A percentile compares a stretch with the other conserved stretches of the same genome.
phyloP scores from a whole-genome alignment of 306 rosid species.

The Sechiopsis laciniata region DNA sequence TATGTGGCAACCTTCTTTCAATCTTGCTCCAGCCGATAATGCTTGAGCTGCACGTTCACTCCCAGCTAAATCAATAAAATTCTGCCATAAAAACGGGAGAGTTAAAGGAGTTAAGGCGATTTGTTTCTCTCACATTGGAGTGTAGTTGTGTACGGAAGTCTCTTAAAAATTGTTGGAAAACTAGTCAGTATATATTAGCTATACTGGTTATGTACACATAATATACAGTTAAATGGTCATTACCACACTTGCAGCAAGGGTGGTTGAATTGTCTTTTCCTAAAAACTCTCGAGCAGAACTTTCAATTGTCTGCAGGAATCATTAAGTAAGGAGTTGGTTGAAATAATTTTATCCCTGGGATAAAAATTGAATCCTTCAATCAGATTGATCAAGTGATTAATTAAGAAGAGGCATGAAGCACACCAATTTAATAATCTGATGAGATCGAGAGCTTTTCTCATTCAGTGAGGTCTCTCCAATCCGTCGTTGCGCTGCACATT shows the following conservation, averaged over 20 bases:
- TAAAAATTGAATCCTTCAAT: conserved; percentile 10
- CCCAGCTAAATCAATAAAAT: conserved; percentile 94
- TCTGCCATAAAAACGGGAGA: conserved; percentile 49
- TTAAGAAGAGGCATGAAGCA: conserved; percentile 17
- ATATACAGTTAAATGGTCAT: conserved; percentile 14
- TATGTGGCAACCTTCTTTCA: conserved; percentile 97
- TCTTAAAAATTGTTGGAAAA: not conserved
- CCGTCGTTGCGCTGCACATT: conserved; percentile 85
- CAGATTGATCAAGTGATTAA: conserved; percentile 2
- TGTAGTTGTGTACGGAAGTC: not conserved
- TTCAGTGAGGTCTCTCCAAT: conserved; percentile 91
- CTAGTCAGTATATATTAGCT: conserved; percentile 11
- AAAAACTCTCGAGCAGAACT: conserved; percentile 95
- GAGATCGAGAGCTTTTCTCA: conserved; percentile 96
- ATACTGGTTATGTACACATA: not conserved
- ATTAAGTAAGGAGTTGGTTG: conserved; percentile 18
- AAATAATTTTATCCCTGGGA: conserved; percentile 22
- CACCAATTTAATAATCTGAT: conserved; percentile 91
- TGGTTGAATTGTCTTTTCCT: conserved; percentile 85
- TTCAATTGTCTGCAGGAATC: conserved; percentile 73
- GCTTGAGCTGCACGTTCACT: conserved; percentile 99
- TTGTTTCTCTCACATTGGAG: not conserved
- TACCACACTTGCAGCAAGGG: conserved; percentile 95
- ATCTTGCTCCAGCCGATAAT: conserved; percentile 79
- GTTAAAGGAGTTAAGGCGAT: not conserved